Base-by-base conservation (phyloP, 2,329 filamentous ascomycete species). In the Celoporthe dispersa region DNA sequence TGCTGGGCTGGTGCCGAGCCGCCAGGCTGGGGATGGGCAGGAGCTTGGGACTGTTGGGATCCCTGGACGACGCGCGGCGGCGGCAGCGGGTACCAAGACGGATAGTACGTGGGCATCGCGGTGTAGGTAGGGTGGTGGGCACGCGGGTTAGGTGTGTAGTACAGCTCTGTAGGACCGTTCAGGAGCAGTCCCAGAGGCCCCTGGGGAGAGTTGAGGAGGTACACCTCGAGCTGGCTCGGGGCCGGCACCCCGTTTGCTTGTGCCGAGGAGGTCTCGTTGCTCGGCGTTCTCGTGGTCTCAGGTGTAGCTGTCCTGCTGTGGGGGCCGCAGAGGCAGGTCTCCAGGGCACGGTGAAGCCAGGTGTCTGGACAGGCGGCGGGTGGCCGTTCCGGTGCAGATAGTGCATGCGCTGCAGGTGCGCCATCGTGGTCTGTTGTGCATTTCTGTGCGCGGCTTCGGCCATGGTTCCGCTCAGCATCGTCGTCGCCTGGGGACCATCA, bases 101-200 rank as follows among this genome's bases (percentile, higher is more conserved):
- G n/a, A n/a, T 66, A 71, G 62, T 70, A 72, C 67, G 69, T 67
- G 70, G 65, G 70, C 48, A 14, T 41, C 16, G 28, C 31, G 22
- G 11, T n/a, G 44, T 6, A 2, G 64, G 37, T 63, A 31, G 14
- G 44, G 2, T 11, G 55, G 44, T 22, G 35, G 39, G 62, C 35
- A 22, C 71, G 69, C 35, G 69, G 59, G 25, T 64, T 35, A 31
- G 71, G 69, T 1, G 84, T 88, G 70, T 83, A 86, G 70, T 86
- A 90, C 14, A 84, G 80, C 35, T 87, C 86, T 1, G 81, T 76
- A 16, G 78, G 78, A 59, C 84, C 83, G 73, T 86, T 88, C 55
- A 91, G 79, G 8, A 91, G 77, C 1, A 91, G 77, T 7, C 84
- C 88, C 28, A 85, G 84, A 1, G 88, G 89, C 0, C 89, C 89